Percentiles rank a stretch among this genome's conserved stretches.
Evolutionary conservation across 2,329 filamentous ascomycete genomes (phyloP).

Genomic region (Cryoendolithus antarcticus): DNA sequence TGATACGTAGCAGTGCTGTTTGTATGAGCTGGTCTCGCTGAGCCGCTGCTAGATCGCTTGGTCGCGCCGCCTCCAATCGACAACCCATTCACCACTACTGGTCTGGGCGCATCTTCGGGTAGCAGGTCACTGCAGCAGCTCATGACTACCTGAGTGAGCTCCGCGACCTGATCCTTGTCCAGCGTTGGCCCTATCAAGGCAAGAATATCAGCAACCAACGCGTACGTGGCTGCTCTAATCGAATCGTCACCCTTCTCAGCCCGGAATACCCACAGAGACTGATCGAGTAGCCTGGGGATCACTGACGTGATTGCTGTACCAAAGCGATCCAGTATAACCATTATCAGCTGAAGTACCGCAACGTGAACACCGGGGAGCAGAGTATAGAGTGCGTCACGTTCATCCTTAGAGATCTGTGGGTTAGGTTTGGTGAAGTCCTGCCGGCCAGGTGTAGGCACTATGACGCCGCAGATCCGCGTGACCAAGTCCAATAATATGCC

Average conservation of each 20-base stretch:
- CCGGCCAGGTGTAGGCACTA: conserved; percentile 36
- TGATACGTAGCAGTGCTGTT: not conserved
- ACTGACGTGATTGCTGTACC: conserved; percentile 46
- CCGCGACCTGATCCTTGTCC: conserved; percentile 51
- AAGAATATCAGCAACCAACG: conserved; percentile 46
- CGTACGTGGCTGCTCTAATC: conserved; percentile 51
- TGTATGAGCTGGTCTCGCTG: not conserved
- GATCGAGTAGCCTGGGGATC: conserved; percentile 55
- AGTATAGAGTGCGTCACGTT: conserved; percentile 67
- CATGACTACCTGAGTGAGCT: conserved; percentile 50
- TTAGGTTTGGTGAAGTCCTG: conserved; percentile 48
- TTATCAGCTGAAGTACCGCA: conserved; percentile 53
- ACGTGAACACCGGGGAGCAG: conserved; percentile 63
- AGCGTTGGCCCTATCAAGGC: conserved; percentile 52
- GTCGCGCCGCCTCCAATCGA: conserved; percentile 8
- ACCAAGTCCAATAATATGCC: conserved; percentile 56
- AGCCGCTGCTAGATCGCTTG: conserved; percentile 1
- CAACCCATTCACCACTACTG: conserved; percentile 13
- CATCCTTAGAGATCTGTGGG: conserved; percentile 62
- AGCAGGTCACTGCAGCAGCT: conserved; percentile 66
- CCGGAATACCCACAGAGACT: conserved; percentile 58
- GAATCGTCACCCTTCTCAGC: conserved; percentile 36
- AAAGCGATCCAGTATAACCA: conserved; percentile 46
- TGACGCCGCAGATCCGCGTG: conserved; percentile 56
- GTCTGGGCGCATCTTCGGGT: conserved; percentile 29